A percentile compares a stretch with the other conserved stretches of the same genome.
Conservation (phyloP, 2,329 filamentous ascomycete genomes). For the Exophiala spinifera region DNA sequence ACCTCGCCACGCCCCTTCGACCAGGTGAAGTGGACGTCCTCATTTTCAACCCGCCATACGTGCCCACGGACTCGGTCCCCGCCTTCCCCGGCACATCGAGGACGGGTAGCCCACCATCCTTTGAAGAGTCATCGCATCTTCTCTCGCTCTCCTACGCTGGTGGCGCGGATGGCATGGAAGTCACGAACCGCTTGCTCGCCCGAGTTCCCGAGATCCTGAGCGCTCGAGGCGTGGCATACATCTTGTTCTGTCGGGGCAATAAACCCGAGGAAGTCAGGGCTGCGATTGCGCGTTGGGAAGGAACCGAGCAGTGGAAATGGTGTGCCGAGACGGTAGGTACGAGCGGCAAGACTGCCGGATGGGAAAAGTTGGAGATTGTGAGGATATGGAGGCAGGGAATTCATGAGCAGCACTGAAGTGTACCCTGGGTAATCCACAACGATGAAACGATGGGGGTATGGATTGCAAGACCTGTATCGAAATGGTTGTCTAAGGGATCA, state of each 20-base stretch:
- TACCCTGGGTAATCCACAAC: too few species aligned
- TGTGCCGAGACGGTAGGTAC: slow-evolving; percentile 70
- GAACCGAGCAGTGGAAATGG: slow-evolving; percentile 53
- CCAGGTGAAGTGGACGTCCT: slow-evolving; percentile 69
- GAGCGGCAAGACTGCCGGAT: slow-evolving; percentile 84
- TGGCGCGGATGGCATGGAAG: slow-evolving; percentile 88
- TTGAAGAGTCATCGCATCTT: slow-evolving; percentile 78
- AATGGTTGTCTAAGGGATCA: too few species aligned
- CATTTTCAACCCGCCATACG: slow-evolving; percentile 96
- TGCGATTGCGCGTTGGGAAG: slow-evolving; percentile 57
- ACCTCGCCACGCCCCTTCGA: slow-evolving; percentile 64
- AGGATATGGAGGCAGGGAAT: slow-evolving; percentile 66
- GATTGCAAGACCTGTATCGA: too few species aligned
- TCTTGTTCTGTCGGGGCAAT: slow-evolving; percentile 89
- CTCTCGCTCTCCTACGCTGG: slow-evolving; percentile 86
- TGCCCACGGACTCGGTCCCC: slow-evolving; percentile 77
- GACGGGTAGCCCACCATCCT: slow-evolving; percentile 39
- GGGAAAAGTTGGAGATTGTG: slow-evolving; percentile 90
- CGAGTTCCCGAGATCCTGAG: slow-evolving; percentile 64
- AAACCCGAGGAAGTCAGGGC: slow-evolving; percentile 71
- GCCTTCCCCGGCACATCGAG: slow-evolving; percentile 37
- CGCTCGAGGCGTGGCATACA: slow-evolving; percentile 73
- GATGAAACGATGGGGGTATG: too few species aligned
- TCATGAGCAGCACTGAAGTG: background rate
- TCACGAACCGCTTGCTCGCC: slow-evolving; percentile 73